Evolutionary conservation across 2,329 filamentous ascomycete species (phyloP).

Genomic region (Colletotrichum sp.): DNA sequence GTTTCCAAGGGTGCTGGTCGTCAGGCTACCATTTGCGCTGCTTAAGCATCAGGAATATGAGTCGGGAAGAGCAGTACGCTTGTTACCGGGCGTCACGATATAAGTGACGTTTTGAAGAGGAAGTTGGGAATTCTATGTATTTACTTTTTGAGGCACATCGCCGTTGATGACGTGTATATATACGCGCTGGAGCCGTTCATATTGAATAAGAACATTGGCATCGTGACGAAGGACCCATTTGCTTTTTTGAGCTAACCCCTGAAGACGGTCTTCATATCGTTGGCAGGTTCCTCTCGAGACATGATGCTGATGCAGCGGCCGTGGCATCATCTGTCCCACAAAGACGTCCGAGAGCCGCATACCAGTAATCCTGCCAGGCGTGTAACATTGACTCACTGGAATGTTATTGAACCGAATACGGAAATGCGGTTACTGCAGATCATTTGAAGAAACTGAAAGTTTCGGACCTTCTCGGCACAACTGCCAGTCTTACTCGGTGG

Average conservation of each 20-base stretch:
- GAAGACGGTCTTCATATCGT: background rate
- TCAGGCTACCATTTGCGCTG: conserved; percentile 26
- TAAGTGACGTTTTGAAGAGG: too few relatives aligned
- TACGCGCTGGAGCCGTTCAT: background rate
- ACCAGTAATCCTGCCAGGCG: background rate
- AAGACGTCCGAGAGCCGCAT: background rate
- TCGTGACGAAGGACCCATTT: background rate
- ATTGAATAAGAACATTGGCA: background rate
- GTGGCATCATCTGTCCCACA: background rate
- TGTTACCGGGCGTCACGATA: background rate
- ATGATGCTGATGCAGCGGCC: accelerated
- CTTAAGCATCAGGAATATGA: background rate
- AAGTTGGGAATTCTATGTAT: conserved; percentile 3
- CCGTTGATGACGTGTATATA: background rate
- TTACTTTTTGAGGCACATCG: background rate
- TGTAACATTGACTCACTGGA: background rate
- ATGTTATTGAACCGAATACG: background rate
- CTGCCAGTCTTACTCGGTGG: background rate
- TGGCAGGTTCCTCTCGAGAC: background rate
- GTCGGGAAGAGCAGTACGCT: background rate
- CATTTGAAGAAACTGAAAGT: background rate
- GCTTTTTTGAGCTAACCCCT: too few relatives aligned
- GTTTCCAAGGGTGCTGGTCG: conserved; percentile 25
- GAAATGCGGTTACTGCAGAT: background rate
- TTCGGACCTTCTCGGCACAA: background rate